Percentiles rank a stretch among this genome's conserved stretches.
Conservation (phyloP, 202 grass and related monocot species). For the Dendrocalamus latiflorus region DNA sequence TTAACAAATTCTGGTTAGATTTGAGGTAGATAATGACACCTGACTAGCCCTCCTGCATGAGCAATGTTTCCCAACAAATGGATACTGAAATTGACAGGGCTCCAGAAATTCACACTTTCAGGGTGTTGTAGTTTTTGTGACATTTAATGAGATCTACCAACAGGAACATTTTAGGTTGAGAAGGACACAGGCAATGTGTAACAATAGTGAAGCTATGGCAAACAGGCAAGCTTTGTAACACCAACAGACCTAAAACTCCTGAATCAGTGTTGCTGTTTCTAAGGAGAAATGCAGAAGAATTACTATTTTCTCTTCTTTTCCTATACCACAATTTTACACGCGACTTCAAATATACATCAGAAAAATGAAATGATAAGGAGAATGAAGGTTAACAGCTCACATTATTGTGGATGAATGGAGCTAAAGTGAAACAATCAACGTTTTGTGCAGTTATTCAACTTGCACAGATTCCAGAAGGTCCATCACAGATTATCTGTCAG, state of each 20-base stretch:
- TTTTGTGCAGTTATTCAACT: constrained; percentile 13
- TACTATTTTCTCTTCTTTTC: background rate
- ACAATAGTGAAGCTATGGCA: background rate
- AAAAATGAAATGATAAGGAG: background rate
- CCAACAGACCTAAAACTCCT: background rate
- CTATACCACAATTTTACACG: background rate
- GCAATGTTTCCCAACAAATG: constrained; percentile 27
- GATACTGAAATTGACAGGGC: constrained; percentile 21
- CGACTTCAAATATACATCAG: background rate
- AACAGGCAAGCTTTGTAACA: background rate
- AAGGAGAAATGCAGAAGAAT: background rate
- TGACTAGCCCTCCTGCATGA: constrained; percentile 22
- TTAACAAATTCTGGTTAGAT: constrained; percentile 28
- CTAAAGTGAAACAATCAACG: background rate
- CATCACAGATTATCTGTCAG: constrained; percentile 61
- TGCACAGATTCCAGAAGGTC: constrained; percentile 54
- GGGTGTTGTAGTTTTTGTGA: background rate
- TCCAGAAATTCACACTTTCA: background rate
- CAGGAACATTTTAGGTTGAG: background rate
- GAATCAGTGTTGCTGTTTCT: constrained; percentile 1
- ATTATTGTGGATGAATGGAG: constrained; percentile 25
- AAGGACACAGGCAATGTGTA: background rate
- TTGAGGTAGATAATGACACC: constrained; percentile 25
- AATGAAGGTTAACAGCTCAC: constrained; percentile 21
- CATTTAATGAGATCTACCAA: constrained; percentile 21